These are phyloP conservation scores for Lactarius pseudohatsudake DNA, from an alignment of 768 basidiomycete genomes.

Conservation along the genomic window DNA sequence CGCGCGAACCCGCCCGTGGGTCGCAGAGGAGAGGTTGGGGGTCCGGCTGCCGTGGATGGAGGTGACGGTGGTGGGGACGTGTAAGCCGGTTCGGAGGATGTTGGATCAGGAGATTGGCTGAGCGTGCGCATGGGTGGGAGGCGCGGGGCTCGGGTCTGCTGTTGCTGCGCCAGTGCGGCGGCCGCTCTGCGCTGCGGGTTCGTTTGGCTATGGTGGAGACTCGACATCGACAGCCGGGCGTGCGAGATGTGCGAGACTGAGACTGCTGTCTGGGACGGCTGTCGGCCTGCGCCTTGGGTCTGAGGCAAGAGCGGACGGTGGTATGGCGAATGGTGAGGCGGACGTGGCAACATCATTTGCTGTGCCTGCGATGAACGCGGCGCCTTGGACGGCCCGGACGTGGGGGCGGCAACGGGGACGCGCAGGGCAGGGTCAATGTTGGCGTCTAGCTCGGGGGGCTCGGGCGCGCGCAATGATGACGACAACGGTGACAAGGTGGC, in stretches of 20 bases:
- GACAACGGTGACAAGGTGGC: background rate
- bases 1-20: conserved; percentile 10
- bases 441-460: conserved; percentile 1
- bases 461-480: background rate
- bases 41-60: background rate
- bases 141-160: background rate
- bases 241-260: background rate
- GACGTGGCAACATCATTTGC: conserved; percentile 1
- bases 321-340: background rate
- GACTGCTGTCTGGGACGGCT: background rate
- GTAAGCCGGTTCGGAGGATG: background rate
- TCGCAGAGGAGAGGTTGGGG: background rate
- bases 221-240: background rate
- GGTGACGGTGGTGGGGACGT: background rate
- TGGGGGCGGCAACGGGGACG: background rate
- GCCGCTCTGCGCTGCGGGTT: background rate
- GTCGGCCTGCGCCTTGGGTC: background rate
- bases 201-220: background rate
- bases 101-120: conserved; percentile 10
- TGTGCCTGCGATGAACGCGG: background rate
- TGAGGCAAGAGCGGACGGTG: background rate
- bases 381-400: background rate
- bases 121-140: conserved; percentile 26
- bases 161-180: background rate
- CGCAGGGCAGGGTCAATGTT: conserved; percentile 16